Evolutionary conservation across 2,329 filamentous ascomycete species (phyloP), one percentile per base, ranked within the genome.

Genomic region (Aspergillus sergii): DNA sequence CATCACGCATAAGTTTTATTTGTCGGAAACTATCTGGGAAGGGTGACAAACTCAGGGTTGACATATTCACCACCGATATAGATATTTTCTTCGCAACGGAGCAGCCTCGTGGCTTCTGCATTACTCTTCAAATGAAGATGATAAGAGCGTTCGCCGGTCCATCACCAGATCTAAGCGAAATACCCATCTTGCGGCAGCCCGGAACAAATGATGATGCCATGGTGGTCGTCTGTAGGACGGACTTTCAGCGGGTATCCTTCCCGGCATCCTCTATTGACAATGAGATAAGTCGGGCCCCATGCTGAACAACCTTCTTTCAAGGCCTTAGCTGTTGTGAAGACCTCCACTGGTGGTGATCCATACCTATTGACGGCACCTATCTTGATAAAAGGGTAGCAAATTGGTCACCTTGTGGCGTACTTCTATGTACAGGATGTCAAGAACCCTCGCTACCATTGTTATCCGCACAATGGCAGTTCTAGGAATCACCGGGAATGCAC

Each of bases 251-350:
- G 10, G 30, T 11, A 11, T 32, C 10, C 9, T 32, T 32, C 30
- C 30, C 8, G 30, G 10, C 30, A 32, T 32, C 30, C 30, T 11
- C 30, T 32, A 32, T 32, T 36, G 34, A 11, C 34, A 12, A 36
- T 54, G 76, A 77, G 9, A 76, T 79, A 75, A 76, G 71, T 12
- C 93, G 93, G 74, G 76, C 87, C n/a, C 83, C 91, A 6, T 41
- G 80, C 91, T n/a, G 79, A 85, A 66, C 81, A 94, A 23, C 80
- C 85, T 0, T 32, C 30, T 83, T 82, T 61, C 76, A 86, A 87
- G 28, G 82, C 84, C 14, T 81, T 94, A 19, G 82, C 78, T 9
- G 68, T 69, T 8, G 70, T 76, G 58, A 68, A 67, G 6, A 51
- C 69, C 53, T 60, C 70, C 32, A 59, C 67, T 16, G 67, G 66